Evolutionary conservation across 805 yeast genomes (phyloP).

Genomic region (Sugiyamaella lignohabitans): DNA sequence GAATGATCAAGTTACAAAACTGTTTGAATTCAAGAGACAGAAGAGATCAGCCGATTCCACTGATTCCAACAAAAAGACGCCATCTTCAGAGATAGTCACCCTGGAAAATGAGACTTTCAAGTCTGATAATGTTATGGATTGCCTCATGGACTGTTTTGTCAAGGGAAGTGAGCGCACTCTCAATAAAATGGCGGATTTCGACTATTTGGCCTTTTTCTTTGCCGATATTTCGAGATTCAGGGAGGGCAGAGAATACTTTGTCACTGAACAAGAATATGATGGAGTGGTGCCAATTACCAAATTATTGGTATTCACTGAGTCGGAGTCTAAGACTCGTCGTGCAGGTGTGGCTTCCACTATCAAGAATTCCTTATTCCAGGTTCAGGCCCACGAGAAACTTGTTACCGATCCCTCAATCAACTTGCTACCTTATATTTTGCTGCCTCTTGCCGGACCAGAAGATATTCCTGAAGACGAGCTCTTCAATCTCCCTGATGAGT

Average conservation of each 20-base stretch:
- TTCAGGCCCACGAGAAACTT: slow-evolving; percentile 55
- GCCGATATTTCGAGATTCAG: slow-evolving; percentile 77
- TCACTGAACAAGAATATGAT: slow-evolving; percentile 66
- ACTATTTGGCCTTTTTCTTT: slow-evolving; percentile 80
- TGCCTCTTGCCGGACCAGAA: slow-evolving; percentile 75
- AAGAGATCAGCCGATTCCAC: slow-evolving; percentile 56
- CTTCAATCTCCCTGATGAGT: slow-evolving; percentile 80
- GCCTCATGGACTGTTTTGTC: slow-evolving; percentile 83
- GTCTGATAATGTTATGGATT: slow-evolving; percentile 50
- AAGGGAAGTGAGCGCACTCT: slow-evolving; percentile 69
- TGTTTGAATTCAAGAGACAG: slow-evolving; percentile 44
- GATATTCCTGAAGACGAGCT: slow-evolving; percentile 78
- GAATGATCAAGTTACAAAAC: slow-evolving; percentile 51
- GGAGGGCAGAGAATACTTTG: slow-evolving; percentile 58
- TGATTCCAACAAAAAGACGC: slow-evolving; percentile 44
- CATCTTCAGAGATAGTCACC: slow-evolving; percentile 48
- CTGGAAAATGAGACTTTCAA: slow-evolving; percentile 41
- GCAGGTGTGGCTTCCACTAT: slow-evolving; percentile 91
- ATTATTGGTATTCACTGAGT: slow-evolving; percentile 73
- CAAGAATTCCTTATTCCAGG: slow-evolving; percentile 81
- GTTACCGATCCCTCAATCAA: slow-evolving; percentile 59
- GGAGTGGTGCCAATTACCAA: slow-evolving; percentile 74
- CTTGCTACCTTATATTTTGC: slow-evolving; percentile 69
- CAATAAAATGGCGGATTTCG: slow-evolving; percentile 68
- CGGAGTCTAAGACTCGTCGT: slow-evolving; percentile 69